Evolutionary conservation across 176 grass and related monocot species (phyloP), one percentile per base, ranked within the genome.

Genomic region (Otatea glauca): DNA sequence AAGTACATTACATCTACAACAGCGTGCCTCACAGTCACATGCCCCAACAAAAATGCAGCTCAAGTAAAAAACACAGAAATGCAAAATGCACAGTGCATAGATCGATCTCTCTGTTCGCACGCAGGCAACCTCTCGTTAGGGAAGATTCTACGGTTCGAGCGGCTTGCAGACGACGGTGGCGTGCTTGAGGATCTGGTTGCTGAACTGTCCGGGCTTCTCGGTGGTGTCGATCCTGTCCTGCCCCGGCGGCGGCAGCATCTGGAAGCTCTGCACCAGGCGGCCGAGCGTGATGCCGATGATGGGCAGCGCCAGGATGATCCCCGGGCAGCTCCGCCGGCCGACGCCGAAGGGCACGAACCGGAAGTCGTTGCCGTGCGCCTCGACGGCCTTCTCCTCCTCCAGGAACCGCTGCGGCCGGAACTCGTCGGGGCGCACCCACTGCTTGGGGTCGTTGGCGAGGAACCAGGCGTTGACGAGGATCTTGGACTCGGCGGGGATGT

Each of bases 401-500:
- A 98, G 74, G 88, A 98, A 98, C 13, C 96, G 72, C 79, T 98
- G 91, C 0, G 96, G 96, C 18, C 91, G 70, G 91, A 91, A 98
- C 86, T 96, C 96, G 2, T 98, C 96, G 63, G 96, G 93, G 13
- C 72, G 77, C 81, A 90, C 91, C 96, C 96, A 98, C 62, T 69
- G 54, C 83, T 83, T 86, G 37, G 96, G 96, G 86, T 98, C 88
- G 72, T 98, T 98, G 77, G 91, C 96, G 3, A 98, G 89, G 85
- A 93, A 98, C 93, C 96, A 98, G 11, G 96, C 96, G 76, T 98
- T 98, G 73, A 98, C 93, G 27, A 98, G 88, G 74, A 98, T 96
- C 87, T 98, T 98, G 81, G 93, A 95, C 86, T 98, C 96, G 2
- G 96, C 96, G 18, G 93, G 89, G 84, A 98, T 98, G 88, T 98